These are phyloP conservation scores for Penicillium rolfsii DNA, from an alignment of 2,329 filamentous ascomycete genomes.

Conservation along the genomic window DNA sequence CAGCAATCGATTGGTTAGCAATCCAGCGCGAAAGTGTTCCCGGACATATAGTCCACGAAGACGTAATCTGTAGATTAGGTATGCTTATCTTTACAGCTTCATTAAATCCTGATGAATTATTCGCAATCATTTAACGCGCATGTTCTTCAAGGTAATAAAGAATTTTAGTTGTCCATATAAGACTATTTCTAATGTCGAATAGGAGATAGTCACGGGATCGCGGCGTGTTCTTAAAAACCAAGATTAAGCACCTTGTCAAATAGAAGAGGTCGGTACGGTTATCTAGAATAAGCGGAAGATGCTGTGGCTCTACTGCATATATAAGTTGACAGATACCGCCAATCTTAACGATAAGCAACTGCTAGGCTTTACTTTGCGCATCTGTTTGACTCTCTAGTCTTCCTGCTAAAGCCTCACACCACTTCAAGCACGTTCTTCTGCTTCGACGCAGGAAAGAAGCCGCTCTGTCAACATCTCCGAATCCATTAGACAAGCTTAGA, in stretches of 20 bases:
- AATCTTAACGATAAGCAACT: conserved; percentile 9
- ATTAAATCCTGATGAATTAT: conserved; percentile 11
- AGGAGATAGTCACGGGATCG: background rate
- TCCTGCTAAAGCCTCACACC: conserved; percentile 8
- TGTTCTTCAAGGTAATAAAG: conserved; percentile 9
- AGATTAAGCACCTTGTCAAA: conserved; percentile 14
- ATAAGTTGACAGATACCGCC: conserved; percentile 17
- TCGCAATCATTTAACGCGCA: conserved; percentile 8
- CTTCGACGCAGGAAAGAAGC: background rate
- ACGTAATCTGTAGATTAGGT: background rate
- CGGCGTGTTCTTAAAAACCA: conserved; percentile 18
- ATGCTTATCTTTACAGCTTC: conserved; percentile 8
- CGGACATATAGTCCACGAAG: conserved; percentile 6
- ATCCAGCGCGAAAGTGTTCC: conserved; percentile 12
- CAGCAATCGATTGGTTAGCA: conserved; percentile 1
- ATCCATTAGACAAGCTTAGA: conserved; percentile 13
- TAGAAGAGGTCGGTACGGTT: conserved; percentile 14
- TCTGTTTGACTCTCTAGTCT: conserved; percentile 3
- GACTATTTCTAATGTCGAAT: background rate
- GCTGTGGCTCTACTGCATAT: conserved; percentile 13
- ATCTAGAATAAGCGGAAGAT: conserved; percentile 6
- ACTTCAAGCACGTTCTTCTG: conserved; percentile 6
- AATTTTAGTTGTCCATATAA: conserved; percentile 12
- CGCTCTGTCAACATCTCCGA: conserved; percentile 1
- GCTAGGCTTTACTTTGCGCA: conserved; percentile 5